Conservation (phyloP, 352 stramenopile species). For the Pythium sp. region DNA sequence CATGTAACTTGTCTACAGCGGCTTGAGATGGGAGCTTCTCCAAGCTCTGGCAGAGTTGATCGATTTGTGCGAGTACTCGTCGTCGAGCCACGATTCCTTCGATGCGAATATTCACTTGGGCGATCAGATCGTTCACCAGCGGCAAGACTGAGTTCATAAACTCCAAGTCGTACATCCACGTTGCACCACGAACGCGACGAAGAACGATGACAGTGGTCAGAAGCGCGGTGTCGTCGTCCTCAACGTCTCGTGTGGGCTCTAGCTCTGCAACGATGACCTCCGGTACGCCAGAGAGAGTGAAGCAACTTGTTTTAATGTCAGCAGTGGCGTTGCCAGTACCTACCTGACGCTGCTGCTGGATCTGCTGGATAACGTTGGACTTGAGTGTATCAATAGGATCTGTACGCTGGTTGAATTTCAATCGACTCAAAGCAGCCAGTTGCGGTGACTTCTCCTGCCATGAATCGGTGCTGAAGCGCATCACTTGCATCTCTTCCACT, state of each 20-base stretch:
- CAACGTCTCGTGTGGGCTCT: constrained; percentile 27
- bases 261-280: constrained; percentile 25
- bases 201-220: constrained; percentile 39
- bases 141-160: constrained; percentile 45
- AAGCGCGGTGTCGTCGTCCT: constrained; percentile 21
- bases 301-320: constrained; percentile 14
- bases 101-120: constrained; percentile 40
- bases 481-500: constrained; percentile 35
- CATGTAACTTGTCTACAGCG: constrained; percentile 22
- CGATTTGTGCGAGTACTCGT: constrained; percentile 25
- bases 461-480: constrained; percentile 17
- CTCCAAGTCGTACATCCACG: constrained; percentile 60
- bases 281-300: constrained; percentile 9
- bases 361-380: not conserved
- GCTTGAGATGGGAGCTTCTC: constrained; percentile 11
- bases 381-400: not conserved
- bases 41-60: constrained; percentile 12
- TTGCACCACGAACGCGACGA: constrained; percentile 38
- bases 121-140: constrained; percentile 42
- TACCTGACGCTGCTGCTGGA: constrained; percentile 13
- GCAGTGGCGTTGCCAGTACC: not conserved
- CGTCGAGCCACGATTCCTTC: constrained; percentile 43
- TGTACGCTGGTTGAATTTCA: too few relatives aligned
- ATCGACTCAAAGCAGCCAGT: not conserved
- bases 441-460: too few relatives aligned